phyloP scores from a whole-genome alignment of 208 protist species.

The Acanthamoeba lenticulata region DNA sequence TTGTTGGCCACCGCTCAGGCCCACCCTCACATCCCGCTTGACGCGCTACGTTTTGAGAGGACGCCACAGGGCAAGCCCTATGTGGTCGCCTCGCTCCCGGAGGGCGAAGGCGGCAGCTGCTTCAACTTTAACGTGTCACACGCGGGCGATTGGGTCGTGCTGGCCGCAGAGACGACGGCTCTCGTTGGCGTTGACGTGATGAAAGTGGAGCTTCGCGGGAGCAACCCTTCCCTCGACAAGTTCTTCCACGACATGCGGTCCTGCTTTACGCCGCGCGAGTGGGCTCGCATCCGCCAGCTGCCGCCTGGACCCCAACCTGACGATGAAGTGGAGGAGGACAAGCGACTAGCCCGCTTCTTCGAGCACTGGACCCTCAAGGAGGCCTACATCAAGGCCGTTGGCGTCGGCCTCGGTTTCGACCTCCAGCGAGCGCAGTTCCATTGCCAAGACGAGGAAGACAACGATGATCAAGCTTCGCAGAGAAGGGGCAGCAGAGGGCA shows the following conservation, averaged over 20 bases:
- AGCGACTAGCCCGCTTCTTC: conserved; percentile 35
- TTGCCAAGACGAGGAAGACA: background rate
- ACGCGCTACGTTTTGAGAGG: background rate
- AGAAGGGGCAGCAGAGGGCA: background rate
- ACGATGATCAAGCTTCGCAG: background rate
- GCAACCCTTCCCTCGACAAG: background rate
- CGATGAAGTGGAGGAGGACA: background rate
- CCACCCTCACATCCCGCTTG: background rate
- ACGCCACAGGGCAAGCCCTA: conserved; percentile 60
- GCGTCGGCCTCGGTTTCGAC: conserved; percentile 38
- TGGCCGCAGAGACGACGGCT: conserved; percentile 13
- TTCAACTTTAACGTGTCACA: conserved; percentile 70
- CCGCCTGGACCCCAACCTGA: background rate
- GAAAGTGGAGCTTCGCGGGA: conserved; percentile 53
- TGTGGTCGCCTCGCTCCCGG: background rate
- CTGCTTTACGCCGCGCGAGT: conserved; percentile 50
- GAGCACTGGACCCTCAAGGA: conserved; percentile 62
- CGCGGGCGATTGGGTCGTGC: conserved; percentile 64
- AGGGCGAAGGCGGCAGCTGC: background rate
- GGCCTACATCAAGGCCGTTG: conserved; percentile 66
- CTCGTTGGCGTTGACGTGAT: conserved; percentile 56
- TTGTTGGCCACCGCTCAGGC: background rate
- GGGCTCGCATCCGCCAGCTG: background rate
- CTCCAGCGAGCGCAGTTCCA: conserved; percentile 51
- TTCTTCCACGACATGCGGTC: conserved; percentile 57